Evolutionary conservation across 495 filamentous ascomycete species (phyloP).

Genomic region (Trichoderma orchidacearum): DNA sequence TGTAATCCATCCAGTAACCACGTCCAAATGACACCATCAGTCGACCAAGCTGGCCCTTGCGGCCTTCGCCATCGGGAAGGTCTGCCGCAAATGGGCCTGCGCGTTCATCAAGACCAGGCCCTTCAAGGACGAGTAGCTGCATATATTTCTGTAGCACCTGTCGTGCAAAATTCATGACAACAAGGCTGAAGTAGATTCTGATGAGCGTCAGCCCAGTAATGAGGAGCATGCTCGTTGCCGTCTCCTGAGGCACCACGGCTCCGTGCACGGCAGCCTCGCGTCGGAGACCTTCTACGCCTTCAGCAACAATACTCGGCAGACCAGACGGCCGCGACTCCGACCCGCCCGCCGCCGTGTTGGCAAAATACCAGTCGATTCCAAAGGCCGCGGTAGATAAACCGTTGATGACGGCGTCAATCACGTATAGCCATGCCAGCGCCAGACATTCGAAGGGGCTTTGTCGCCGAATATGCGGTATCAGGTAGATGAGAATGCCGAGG

Average conservation of each 20-base stretch:
- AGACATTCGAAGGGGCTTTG: slow-evolving; percentile 55
- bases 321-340: slow-evolving; percentile 4
- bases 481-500: slow-evolving; percentile 43
- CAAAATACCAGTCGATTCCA: slow-evolving; percentile 69
- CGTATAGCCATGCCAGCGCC: slow-evolving; percentile 60
- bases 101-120: slow-evolving; percentile 11
- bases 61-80: slow-evolving; percentile 57
- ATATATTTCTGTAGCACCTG: slow-evolving; percentile 48
- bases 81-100: slow-evolving; percentile 55
- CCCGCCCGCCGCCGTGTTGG: slow-evolving; percentile 28
- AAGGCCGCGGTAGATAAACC: slow-evolving; percentile 66
- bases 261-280: slow-evolving; percentile 1
- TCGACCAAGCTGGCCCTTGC: slow-evolving; percentile 60
- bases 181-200: slow-evolving; percentile 61
- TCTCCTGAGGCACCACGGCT: slow-evolving; percentile 26
- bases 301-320: background rate
- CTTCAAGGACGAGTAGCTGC: slow-evolving; percentile 28
- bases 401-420: slow-evolving; percentile 69
- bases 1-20: slow-evolving; percentile 56
- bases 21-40: slow-evolving; percentile 55
- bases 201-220: slow-evolving; percentile 58
- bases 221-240: slow-evolving; percentile 59
- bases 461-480: slow-evolving; percentile 58
- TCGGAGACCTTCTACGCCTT: background rate
- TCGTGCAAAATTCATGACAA: slow-evolving; percentile 70